These are phyloP conservation scores for Phalaenopsis equestris DNA, from an alignment of 106 monocot genomes.

Conservation along the genomic window DNA sequence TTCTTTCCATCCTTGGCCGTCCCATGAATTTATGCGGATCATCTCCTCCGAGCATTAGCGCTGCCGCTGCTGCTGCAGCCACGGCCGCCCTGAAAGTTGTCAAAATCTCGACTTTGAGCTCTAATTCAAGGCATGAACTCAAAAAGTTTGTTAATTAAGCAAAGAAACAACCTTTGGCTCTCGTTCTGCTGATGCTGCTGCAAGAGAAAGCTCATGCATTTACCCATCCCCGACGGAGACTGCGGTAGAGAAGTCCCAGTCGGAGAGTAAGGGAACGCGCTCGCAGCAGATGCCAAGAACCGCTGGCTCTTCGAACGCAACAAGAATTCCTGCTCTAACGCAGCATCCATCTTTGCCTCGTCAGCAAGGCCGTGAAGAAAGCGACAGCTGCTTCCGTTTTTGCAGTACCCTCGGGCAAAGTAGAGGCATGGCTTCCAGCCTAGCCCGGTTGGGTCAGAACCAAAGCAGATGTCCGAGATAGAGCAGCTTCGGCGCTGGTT, in stretches of 20 bases:
- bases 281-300: slow-evolving; percentile 22
- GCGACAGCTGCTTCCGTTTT: slow-evolving; percentile 73
- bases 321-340: slow-evolving; percentile 63
- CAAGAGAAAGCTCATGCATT: slow-evolving; percentile 14
- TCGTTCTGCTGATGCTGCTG: slow-evolving; percentile 48
- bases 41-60: slow-evolving; percentile 51
- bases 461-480: slow-evolving; percentile 47
- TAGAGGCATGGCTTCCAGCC: slow-evolving; percentile 87
- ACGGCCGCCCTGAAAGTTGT: slow-evolving; percentile 14
- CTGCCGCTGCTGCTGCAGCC: slow-evolving; percentile 27
- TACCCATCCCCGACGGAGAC: slow-evolving; percentile 47
- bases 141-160: neutral
- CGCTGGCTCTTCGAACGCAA: slow-evolving; percentile 71
- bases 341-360: slow-evolving; percentile 43
- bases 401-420: slow-evolving; percentile 84
- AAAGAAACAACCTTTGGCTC: slow-evolving; percentile 43
- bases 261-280: slow-evolving; percentile 52
- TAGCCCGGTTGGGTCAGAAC: slow-evolving; percentile 15
- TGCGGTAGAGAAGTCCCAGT: slow-evolving; percentile 27
- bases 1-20: slow-evolving; percentile 48
- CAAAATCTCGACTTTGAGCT: neutral
- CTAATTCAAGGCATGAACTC: neutral
- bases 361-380: slow-evolving; percentile 57
- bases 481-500: slow-evolving; percentile 42
- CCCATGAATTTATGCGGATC: slow-evolving; percentile 56